phyloP scores from a whole-genome alignment of 805 yeast genomes.

The Debaryomyces hansenii region DNA sequence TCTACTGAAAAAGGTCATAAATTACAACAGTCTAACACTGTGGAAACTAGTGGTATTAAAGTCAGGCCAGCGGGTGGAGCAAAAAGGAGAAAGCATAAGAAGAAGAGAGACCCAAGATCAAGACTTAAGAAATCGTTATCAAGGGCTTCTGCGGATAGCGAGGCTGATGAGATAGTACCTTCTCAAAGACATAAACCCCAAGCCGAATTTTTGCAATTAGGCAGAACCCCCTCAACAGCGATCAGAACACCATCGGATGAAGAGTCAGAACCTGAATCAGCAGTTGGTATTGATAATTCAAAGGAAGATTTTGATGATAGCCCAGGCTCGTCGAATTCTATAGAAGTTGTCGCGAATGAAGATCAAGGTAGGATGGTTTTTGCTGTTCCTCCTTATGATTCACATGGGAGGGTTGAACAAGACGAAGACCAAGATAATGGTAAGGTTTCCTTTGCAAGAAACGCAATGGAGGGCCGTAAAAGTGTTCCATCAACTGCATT shows the following conservation, averaged over 20 bases:
- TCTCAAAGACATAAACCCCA: slow-evolving; percentile 36
- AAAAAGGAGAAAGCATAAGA: slow-evolving; percentile 46
- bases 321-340: slow-evolving; percentile 5
- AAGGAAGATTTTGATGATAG: slow-evolving; percentile 7
- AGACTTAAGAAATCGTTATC: slow-evolving; percentile 35
- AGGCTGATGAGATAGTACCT: slow-evolving; percentile 11
- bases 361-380: no score
- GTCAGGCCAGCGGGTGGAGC: slow-evolving; percentile 78
- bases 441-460: background rate
- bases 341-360: background rate
- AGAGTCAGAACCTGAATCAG: slow-evolving; percentile 5
- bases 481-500: slow-evolving; percentile 35
- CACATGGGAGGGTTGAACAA: background rate
- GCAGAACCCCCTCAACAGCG: slow-evolving; percentile 21
- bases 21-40: slow-evolving; percentile 31
- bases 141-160: slow-evolving; percentile 18
- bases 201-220: slow-evolving; percentile 41
- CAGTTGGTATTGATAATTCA: slow-evolving; percentile 1
- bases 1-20: slow-evolving; percentile 17
- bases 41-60: slow-evolving; percentile 64
- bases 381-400: no score
- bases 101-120: slow-evolving; percentile 31
- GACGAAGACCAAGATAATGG: background rate
- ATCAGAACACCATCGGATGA: slow-evolving; percentile 1
- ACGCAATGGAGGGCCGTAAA: slow-evolving; percentile 10